Evolutionary conservation across 129 eudicot genomes (phyloP).

Genomic region (Cynara cardunculus): DNA sequence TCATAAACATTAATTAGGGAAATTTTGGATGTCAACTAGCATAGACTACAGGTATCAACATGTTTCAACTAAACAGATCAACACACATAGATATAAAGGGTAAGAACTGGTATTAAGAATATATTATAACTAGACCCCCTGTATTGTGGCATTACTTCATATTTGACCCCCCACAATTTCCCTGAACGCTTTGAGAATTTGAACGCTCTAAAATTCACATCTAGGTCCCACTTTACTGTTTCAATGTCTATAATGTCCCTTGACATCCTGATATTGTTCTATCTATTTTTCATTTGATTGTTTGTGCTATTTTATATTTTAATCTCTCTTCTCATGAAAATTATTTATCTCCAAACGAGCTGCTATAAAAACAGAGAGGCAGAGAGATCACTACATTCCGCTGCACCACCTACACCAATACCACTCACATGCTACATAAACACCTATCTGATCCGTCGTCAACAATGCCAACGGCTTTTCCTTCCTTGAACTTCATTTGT

Average conservation of each 20-base stretch:
- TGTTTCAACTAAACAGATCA: neutral
- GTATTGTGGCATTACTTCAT: neutral
- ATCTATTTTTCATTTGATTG: neutral
- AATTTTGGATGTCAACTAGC: neutral
- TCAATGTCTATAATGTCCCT: no score
- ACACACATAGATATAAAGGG: no score
- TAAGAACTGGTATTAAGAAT: neutral
- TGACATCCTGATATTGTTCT: neutral
- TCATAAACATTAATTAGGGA: neutral
- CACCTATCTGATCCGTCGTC: no score
- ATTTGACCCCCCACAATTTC: neutral
- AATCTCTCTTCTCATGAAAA: no score
- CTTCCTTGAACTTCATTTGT: no score
- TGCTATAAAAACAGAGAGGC: no score
- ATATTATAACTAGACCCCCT: neutral
- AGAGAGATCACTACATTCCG: no score
- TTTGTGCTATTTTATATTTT: neutral
- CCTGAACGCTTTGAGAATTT: neutral
- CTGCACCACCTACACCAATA: no score
- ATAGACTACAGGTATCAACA: neutral
- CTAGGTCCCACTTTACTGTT: neutral
- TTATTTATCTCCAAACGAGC: no score
- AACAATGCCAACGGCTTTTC: no score
- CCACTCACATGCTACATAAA: no score
- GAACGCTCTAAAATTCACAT: neutral